Evolutionary conservation across 345 rosid species (phyloP).

Genomic region (Arabis hirsuta): DNA sequence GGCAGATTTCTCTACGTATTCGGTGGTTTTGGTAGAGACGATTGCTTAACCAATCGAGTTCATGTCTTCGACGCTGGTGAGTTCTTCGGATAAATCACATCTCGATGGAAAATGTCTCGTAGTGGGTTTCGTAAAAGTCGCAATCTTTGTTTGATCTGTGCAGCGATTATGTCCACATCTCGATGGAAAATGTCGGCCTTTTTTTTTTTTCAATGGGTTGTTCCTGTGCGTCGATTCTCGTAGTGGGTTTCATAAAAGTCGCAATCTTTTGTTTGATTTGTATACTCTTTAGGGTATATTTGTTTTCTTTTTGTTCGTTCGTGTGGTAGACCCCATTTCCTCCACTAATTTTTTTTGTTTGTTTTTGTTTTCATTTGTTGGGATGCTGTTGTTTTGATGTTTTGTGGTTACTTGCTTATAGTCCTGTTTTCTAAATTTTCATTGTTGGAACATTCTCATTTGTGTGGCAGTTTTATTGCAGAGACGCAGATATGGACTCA

Average conservation of each 20-base stretch:
- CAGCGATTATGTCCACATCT: neutral
- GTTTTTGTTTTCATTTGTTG: neutral
- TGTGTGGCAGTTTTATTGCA: constrained; percentile 41
- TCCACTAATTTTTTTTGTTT: constrained; percentile 2
- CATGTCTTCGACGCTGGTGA: constrained; percentile 88
- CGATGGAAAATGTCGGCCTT: constrained; percentile 1
- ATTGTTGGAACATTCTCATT: constrained; percentile 17
- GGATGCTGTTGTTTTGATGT: constrained; percentile 12
- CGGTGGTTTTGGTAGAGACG: constrained; percentile 83
- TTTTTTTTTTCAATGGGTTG: neutral
- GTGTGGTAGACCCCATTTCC: constrained; percentile 36
- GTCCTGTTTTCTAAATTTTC: neutral
- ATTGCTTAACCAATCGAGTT: constrained; percentile 90
- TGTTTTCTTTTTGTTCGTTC: neutral
- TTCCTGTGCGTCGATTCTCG: constrained; percentile 8
- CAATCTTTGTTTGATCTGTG: constrained; percentile 30
- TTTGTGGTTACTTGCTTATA: constrained; percentile 13
- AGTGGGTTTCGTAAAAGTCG: constrained; percentile 29
- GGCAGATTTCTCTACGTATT: constrained; percentile 86
- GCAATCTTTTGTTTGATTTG: constrained; percentile 30
- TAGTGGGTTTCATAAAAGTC: constrained; percentile 29
- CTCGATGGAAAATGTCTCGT: constrained; percentile 12
- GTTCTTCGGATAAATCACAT: constrained; percentile 23
- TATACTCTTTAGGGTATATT: neutral
- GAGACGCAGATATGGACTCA: constrained; percentile 80